Evolutionary conservation across 345 rosid genomes (phyloP), one percentile per base, ranked within the genome.

Genomic region (Gossypium arboreum): DNA sequence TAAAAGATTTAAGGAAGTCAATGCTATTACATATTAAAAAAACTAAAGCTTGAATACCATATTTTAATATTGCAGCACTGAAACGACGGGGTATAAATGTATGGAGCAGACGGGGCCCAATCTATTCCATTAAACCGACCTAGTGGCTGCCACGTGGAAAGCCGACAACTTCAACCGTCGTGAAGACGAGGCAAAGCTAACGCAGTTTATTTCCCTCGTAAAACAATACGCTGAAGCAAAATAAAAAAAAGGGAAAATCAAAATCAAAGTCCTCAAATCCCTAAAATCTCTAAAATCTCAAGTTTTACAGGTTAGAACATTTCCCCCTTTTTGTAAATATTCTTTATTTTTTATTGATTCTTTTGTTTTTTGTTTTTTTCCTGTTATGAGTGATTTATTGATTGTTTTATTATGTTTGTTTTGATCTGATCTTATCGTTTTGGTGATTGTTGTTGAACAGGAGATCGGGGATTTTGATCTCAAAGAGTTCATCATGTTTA

Each of bases 401-500:
- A 74, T 77, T 52, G 57, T 16, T 52, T 52, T 18, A 52, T 52
- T 48, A 1, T 45, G 77, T 56, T 74, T 80, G 44, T 45, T 54
- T 39, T 71, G 60, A 62, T 73, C 74, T 61, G 15, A 45, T 65
- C 13, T 48, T 12, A 48, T 48, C 52, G 34, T 43, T 10, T 70
- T 63, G 57, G 18, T 65, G 34, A 29, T 2, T 65, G 15, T 79
- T 67, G 18, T 73, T 62, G 68, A 44, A 71, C 73, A 68, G 79
- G 61, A 73, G 88, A 81, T 85, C 84, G 80, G 34, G 73, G 71
- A 68, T 48, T 51, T 84, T 74, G 71, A 58, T 74, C 59, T 73
- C 39, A 10, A 63, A 65, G 64, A 76, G 75, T 68, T 77, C 79
- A 86, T 13, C 82, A 94, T 94, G 98, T 92, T 92, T 75, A 90